Evolutionary conservation across 805 yeast species (phyloP), one percentile per base, ranked within the genome.

Genomic region (Starmerella asiatica): DNA sequence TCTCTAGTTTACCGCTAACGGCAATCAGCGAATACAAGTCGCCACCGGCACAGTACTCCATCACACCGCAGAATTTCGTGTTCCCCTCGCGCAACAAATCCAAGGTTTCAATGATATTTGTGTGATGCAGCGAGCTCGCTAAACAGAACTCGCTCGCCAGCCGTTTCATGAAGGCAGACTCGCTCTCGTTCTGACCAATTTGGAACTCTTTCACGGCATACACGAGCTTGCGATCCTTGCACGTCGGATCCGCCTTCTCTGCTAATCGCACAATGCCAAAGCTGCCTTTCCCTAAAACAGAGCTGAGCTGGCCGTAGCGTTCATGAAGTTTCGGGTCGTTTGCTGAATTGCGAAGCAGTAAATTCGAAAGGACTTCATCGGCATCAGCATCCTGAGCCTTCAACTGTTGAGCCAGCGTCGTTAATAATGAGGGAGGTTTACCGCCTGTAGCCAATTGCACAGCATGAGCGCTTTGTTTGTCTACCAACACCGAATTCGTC

Each of bases 1-100:
- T 67, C 50, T 75, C 76, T 21, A 79, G 58, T 21, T 30, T 67
- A 18, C 67, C 67, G 4, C 73, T 69, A 34, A 69, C 63, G 20
- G 69, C 65, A 33, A 76, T 69, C 34, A 78, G 61, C 4, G 78
- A 63, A 54, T 75, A 79, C 21, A 80, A 62, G 58, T 80, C 91
- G 44, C 91, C 91, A 49, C 84, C 84, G 9, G 93, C 84, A 51
- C 94, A 81, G 58, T 76, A 86, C 61, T 91, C 97, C 95, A 88
- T 83, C 34, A 88, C 84, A 57, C 86, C 94, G 38, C 80, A 73
- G 62, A 76, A 76, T 49, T 78, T 67, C 57, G 81, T 69, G 54
- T 71, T 59, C 47, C 75, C 63, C 62, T 80, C 78, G 46, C 73
- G 72, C 76, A 85, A 72, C 39, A 85, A 67, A 58, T 80, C 95